Conservation (phyloP, 1,284 basidiomycete genomes). For the Termitomyces sp. region DNA sequence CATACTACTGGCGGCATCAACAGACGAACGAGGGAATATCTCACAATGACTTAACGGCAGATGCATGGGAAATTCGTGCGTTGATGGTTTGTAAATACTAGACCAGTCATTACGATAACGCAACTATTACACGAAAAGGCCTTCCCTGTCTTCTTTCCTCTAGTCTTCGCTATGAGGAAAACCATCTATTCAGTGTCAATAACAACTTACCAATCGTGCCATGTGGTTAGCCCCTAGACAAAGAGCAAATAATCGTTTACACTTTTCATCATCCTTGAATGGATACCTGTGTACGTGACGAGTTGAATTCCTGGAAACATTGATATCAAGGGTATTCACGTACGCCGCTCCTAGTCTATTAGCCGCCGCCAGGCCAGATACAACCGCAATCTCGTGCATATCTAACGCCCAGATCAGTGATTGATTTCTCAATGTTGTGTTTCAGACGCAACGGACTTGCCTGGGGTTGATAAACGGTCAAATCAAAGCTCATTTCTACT, state of each 20-base stretch:
- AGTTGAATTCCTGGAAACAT: background rate
- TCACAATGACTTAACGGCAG: background rate
- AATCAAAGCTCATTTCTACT: slow-evolving; percentile 62
- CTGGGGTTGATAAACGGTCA: slow-evolving; percentile 55
- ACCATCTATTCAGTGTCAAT: background rate
- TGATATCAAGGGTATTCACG: background rate
- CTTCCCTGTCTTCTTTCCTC: slow-evolving; percentile 17
- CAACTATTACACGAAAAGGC: slow-evolving; percentile 10
- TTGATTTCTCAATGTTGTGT: background rate
- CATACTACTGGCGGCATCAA: background rate
- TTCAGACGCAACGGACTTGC: slow-evolving; percentile 19
- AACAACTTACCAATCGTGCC: slow-evolving; percentile 19
- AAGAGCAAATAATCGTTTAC: slow-evolving; percentile 41
- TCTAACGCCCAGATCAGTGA: slow-evolving; percentile 21
- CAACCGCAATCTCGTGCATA: slow-evolving; percentile 57
- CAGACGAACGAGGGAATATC: background rate
- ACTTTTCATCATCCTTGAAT: slow-evolving; percentile 37
- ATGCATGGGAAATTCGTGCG: too few species aligned
- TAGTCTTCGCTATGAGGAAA: background rate
- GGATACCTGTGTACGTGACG: slow-evolving; percentile 28
- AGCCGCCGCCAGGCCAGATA: slow-evolving; percentile 55
- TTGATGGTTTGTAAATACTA: background rate
- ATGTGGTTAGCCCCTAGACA: slow-evolving; percentile 34
- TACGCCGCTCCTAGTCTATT: slow-evolving; percentile 49
- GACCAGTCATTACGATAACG: background rate